Conservation (phyloP, 306 rosid genomes). For the Alnus glutinosa region DNA sequence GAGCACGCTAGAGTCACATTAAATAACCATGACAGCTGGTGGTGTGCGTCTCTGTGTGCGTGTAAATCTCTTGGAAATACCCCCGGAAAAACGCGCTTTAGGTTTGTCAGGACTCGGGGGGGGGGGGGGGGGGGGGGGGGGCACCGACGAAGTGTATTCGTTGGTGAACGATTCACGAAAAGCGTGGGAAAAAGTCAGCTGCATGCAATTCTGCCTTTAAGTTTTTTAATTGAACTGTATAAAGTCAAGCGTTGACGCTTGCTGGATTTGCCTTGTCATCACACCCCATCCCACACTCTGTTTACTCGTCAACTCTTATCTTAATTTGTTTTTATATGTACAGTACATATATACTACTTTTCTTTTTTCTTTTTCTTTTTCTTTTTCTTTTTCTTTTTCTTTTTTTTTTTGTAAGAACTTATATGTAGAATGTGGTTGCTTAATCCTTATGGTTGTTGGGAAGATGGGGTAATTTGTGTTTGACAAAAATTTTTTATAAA, state of each 20-base stretch:
- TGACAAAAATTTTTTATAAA: too few relatives aligned
- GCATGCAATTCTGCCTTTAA: background rate
- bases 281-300: too few relatives aligned
- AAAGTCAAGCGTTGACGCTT: slow-evolving; percentile 10
- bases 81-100: background rate
- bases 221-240: too few relatives aligned
- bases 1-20: background rate
- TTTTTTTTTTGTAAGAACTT: background rate
- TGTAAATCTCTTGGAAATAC: too few relatives aligned
- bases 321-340: background rate
- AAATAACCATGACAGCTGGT: background rate
- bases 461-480: too few relatives aligned
- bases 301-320: too few relatives aligned
- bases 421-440: too few relatives aligned
- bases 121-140: background rate
- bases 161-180: background rate
- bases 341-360: too few relatives aligned
- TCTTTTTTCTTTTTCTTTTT: background rate
- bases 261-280: background rate
- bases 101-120: too few relatives aligned
- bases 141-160: background rate
- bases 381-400: too few relatives aligned
- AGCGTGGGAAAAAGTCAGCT: background rate
- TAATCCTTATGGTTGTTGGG: too few relatives aligned
- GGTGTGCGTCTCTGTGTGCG: background rate